Conservation (phyloP, 2,329 filamentous ascomycete genomes). For the Pyrenophora graminea region DNA sequence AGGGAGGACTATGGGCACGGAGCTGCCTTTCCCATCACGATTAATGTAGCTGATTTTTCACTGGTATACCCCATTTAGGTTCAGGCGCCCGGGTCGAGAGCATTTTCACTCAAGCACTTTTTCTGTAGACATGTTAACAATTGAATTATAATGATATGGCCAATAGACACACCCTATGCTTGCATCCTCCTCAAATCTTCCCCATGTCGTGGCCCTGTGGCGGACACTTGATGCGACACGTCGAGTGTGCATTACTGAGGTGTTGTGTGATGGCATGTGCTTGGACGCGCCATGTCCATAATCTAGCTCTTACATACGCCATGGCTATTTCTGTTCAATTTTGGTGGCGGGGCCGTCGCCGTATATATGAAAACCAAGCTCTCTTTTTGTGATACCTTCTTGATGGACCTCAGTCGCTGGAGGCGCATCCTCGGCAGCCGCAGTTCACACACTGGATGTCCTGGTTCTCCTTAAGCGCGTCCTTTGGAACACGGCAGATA, state of each 20-base stretch:
- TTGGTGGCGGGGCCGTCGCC: background rate
- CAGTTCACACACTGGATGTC: conserved; percentile 94
- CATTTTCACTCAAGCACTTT: conserved; percentile 16
- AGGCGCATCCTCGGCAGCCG: conserved; percentile 88
- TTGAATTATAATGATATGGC: conserved; percentile 21
- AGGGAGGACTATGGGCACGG: background rate
- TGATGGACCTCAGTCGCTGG: conserved; percentile 67
- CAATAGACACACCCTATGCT: conserved; percentile 26
- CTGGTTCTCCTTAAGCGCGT: conserved; percentile 86
- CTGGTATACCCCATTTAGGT: conserved; percentile 24
- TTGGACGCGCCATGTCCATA: background rate
- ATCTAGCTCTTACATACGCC: background rate
- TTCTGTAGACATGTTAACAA: conserved; percentile 36
- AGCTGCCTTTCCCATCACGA: conserved; percentile 4
- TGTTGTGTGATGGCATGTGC: background rate
- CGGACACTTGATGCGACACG: background rate
- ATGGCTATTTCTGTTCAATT: background rate
- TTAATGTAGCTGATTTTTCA: conserved; percentile 15
- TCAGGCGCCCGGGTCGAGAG: conserved; percentile 11
- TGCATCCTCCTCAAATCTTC: background rate
- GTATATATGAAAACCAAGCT: background rate
- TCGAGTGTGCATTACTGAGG: background rate
- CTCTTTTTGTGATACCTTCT: background rate
- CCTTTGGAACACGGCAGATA: conserved; percentile 90
- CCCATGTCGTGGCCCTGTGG: background rate